A percentile compares a stretch with the other conserved stretches of the same genome.
phyloP scores from a whole-genome alignment of 345 rosid genomes.

The Populus simonii region DNA sequence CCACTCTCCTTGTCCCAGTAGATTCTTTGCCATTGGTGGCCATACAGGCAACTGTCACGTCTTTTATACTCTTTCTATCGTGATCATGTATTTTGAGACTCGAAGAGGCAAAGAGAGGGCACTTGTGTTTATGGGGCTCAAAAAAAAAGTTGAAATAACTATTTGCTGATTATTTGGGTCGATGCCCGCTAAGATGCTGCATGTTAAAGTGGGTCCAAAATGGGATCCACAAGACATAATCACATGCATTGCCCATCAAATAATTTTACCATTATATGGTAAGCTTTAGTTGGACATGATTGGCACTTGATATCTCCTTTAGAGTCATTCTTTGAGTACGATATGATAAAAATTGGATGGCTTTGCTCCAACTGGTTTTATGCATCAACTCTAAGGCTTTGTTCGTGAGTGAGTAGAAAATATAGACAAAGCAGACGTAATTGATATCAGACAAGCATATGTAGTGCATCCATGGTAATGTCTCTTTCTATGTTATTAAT shows the following conservation, averaged over 20 bases:
- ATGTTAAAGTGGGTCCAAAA: constrained; percentile 7
- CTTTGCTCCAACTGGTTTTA: neutral
- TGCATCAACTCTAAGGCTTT: neutral
- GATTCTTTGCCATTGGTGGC: neutral
- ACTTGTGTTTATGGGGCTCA: constrained; percentile 1
- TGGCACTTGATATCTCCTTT: constrained; percentile 10
- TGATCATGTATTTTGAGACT: neutral
- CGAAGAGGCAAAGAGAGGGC: neutral
- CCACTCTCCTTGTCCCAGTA: neutral
- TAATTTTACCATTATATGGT: constrained; percentile 25
- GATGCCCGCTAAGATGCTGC: neutral
- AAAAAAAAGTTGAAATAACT: neutral
- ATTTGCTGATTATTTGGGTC: neutral
- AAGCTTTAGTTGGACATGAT: constrained; percentile 22
- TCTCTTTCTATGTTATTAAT: neutral
- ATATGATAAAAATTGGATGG: neutral
- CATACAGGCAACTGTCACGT: constrained; percentile 1
- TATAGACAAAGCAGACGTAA: neutral
- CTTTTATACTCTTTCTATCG: neutral
- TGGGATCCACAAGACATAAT: constrained; percentile 24
- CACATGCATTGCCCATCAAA: constrained; percentile 28
- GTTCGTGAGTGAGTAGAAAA: neutral
- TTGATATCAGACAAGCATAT: neutral
- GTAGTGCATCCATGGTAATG: neutral
- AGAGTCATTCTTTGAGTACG: neutral